phyloP scores from a whole-genome alignment of 768 basidiomycete species.

The Inosperma sp. region DNA sequence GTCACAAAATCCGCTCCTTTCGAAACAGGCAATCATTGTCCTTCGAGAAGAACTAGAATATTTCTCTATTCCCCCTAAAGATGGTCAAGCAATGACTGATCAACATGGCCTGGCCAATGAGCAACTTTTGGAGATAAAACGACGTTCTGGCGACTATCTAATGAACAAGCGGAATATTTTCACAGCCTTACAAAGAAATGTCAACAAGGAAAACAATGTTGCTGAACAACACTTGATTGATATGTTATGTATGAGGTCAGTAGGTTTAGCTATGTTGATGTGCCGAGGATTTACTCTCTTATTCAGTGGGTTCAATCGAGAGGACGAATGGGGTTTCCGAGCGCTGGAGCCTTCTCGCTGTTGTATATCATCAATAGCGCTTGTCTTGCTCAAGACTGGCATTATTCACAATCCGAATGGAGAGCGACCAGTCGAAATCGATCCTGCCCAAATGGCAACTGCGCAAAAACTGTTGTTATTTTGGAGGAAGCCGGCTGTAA shows the following conservation, averaged over 20 bases:
- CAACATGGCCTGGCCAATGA: conserved; percentile 77
- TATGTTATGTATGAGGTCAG: conserved; percentile 99
- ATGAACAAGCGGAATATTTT: conserved; percentile 92
- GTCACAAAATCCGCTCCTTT: conserved; percentile 85
- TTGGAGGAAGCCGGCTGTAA: conserved; percentile 99
- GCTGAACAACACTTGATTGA: conserved; percentile 99
- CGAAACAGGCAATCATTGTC: conserved; percentile 98
- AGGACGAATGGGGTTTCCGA: conserved; percentile 98
- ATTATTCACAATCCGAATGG: conserved; percentile 73
- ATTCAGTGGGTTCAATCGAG: conserved; percentile 87
- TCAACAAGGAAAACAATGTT: conserved; percentile 98
- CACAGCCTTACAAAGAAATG: conserved; percentile 95
- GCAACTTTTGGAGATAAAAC: conserved; percentile 73
- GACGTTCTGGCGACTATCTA: conserved; percentile 80
- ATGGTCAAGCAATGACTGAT: conserved; percentile 59
- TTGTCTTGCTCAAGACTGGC: conserved; percentile 95
- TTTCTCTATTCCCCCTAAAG: conserved; percentile 87
- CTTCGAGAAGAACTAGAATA: conserved; percentile 98
- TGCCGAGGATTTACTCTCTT: conserved; percentile 9
- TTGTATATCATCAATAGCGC: conserved; percentile 96
- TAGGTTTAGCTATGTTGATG: conserved; percentile 7
- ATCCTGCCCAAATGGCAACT: conserved; percentile 91
- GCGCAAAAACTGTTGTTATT: conserved; percentile 96
- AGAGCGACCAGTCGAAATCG: conserved; percentile 73
- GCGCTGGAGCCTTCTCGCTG: conserved; percentile 94